phyloP scores from a whole-genome alignment of 805 yeast species.

The Candida pini region DNA sequence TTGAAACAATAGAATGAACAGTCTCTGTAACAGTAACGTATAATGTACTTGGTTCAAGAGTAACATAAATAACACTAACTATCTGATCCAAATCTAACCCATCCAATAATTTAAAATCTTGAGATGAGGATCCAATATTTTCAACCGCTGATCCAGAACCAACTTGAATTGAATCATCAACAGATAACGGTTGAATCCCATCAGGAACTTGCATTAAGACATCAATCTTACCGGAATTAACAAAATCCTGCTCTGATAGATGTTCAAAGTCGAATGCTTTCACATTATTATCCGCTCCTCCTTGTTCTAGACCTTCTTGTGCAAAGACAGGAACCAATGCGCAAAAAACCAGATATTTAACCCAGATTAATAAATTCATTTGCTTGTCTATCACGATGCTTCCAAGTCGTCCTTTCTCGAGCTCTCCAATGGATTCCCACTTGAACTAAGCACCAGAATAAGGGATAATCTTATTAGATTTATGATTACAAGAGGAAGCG shows the following conservation, averaged over 20 bases:
- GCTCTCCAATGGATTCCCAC: too few relatives aligned
- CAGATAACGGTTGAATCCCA: too few relatives aligned
- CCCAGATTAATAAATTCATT: too few relatives aligned
- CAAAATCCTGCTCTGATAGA: background rate
- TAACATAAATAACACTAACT: constrained; percentile 22
- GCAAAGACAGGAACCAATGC: background rate
- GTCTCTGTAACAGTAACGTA: constrained; percentile 23
- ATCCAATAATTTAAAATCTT: constrained; percentile 5
- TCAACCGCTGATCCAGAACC: background rate
- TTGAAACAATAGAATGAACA: constrained; percentile 7
- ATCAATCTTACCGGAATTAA: background rate
- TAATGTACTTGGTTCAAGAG: constrained; percentile 21
- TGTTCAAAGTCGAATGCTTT: background rate
- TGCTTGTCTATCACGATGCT: too few relatives aligned
- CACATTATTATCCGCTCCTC: too few relatives aligned
- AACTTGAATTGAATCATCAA: background rate
- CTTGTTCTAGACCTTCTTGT: background rate
- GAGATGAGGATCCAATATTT: background rate
- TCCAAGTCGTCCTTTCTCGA: too few relatives aligned
- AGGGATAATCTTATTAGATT: too few relatives aligned
- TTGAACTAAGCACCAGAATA: too few relatives aligned
- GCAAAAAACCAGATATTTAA: too few relatives aligned
- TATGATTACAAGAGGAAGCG: too few relatives aligned
- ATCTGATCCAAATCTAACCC: constrained; percentile 16
- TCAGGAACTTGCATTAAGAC: too few relatives aligned